Conservation (phyloP, 2,329 filamentous ascomycete species). For the Penicillium frequentans region DNA sequence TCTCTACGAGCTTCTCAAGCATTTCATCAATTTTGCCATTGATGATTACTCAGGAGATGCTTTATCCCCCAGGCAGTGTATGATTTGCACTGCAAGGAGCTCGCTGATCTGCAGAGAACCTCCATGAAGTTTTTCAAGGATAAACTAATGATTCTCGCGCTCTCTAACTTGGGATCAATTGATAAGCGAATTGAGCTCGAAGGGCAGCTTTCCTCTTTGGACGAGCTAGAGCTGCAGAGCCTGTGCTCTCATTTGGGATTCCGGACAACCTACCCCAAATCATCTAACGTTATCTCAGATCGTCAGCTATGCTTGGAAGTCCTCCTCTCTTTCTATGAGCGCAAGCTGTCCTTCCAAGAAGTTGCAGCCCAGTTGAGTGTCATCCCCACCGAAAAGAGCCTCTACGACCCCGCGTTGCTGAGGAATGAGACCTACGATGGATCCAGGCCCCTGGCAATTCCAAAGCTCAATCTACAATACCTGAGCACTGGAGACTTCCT, state of each 20-base stretch:
- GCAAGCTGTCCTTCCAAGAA: slow-evolving; percentile 80
- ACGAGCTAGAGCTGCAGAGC: slow-evolving; percentile 70
- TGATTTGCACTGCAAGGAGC: slow-evolving; percentile 71
- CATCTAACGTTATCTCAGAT: slow-evolving; percentile 65
- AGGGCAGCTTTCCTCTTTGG: slow-evolving; percentile 69
- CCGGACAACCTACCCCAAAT: slow-evolving; percentile 76
- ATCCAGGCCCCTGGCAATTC: slow-evolving; percentile 80
- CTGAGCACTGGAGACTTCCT: slow-evolving; percentile 92
- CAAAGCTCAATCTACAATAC: slow-evolving; percentile 94
- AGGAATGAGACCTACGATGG: slow-evolving; percentile 87
- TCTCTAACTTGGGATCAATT: slow-evolving; percentile 90
- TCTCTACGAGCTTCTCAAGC: slow-evolving; percentile 73
- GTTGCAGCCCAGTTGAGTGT: slow-evolving; percentile 67
- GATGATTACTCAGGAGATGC: slow-evolving; percentile 87
- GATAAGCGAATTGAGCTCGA: slow-evolving; percentile 77
- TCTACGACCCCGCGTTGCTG: slow-evolving; percentile 78
- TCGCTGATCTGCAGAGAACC: slow-evolving; percentile 77
- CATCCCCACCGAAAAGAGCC: slow-evolving; percentile 75
- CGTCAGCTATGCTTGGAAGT: slow-evolving; percentile 58
- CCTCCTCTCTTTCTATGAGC: slow-evolving; percentile 73
- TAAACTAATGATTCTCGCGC: slow-evolving; percentile 83
- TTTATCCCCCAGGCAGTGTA: slow-evolving; percentile 71
- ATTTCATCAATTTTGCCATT: slow-evolving; percentile 86
- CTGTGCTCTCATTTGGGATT: slow-evolving; percentile 73
- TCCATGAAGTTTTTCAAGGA: slow-evolving; percentile 81